Evolutionary conservation across 345 rosid genomes (phyloP).

Genomic region (Kandelia obovata): DNA sequence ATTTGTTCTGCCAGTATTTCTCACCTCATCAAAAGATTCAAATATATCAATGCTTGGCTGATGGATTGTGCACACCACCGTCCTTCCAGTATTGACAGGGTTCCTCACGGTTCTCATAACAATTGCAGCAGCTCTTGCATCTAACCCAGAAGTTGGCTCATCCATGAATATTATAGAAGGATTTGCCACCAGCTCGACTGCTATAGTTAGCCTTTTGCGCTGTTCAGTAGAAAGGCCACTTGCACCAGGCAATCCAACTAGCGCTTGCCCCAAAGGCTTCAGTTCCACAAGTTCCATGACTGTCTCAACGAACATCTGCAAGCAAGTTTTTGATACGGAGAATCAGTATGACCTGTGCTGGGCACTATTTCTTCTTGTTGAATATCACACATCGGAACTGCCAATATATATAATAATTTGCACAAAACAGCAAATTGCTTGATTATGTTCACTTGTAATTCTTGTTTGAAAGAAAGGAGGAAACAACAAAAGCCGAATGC

Average conservation of each 20-base stretch:
- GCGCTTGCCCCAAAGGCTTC: conserved; percentile 46
- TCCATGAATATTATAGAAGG: conserved; percentile 89
- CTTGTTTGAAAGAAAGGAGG: not conserved
- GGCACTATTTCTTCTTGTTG: not conserved
- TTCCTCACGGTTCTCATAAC: conserved; percentile 83
- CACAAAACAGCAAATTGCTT: not conserved
- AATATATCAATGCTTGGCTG: conserved; percentile 85
- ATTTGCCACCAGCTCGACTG: conserved; percentile 82
- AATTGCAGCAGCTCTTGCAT: conserved; percentile 87
- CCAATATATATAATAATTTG: not conserved
- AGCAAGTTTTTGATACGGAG: not conserved
- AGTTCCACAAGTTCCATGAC: conserved; percentile 83
- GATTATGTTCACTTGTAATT: not conserved
- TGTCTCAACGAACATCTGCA: conserved; percentile 41
- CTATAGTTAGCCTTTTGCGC: conserved; percentile 82
- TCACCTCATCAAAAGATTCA: conserved; percentile 81
- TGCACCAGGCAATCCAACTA: conserved; percentile 75
- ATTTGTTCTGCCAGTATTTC: not conserved
- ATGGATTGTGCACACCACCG: conserved; percentile 83
- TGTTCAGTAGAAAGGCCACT: conserved; percentile 76
- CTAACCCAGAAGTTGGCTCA: conserved; percentile 86
- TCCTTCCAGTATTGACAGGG: conserved; percentile 78
- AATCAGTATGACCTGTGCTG: not conserved
- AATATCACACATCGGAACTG: not conserved
- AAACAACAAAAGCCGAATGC: not conserved